Evolutionary conservation across 2,329 filamentous ascomycete genomes (phyloP).

Genomic region (Dissoconium aciculare): DNA sequence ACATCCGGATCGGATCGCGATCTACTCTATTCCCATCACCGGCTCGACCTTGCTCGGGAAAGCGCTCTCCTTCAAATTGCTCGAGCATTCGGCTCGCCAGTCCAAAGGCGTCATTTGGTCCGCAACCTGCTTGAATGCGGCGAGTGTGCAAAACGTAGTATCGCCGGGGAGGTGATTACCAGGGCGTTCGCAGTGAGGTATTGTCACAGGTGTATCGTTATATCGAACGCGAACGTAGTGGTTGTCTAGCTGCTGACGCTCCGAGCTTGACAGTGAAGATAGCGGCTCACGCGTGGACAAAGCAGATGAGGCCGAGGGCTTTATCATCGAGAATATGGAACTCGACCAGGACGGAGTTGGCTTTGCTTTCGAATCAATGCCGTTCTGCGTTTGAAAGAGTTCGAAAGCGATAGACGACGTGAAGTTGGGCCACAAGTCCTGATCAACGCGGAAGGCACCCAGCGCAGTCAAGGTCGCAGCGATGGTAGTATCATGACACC

Average conservation of each 20-base stretch:
- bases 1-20: too few relatives aligned
- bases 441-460: conserved; percentile 55
- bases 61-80: conserved; percentile 41
- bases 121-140: conserved; percentile 82
- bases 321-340: conserved; percentile 17
- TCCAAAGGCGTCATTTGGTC: conserved; percentile 75
- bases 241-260: conserved; percentile 48
- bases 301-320: conserved; percentile 5
- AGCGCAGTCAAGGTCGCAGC: conserved; percentile 63
- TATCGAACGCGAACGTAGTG: conserved; percentile 86
- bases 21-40: too few relatives aligned
- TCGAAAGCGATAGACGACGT: conserved; percentile 87
- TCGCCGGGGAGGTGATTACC: conserved; percentile 81
- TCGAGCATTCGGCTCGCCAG: conserved; percentile 53
- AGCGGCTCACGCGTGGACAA: conserved; percentile 38
- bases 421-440: conserved; percentile 72
- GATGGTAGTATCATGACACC: conserved; percentile 88
- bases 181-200: conserved; percentile 62
- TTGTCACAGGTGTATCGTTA: conserved; percentile 67
- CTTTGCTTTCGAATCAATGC: conserved; percentile 4
- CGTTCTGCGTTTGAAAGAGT: conserved; percentile 50
- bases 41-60: too few relatives aligned
- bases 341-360: conserved; percentile 19
- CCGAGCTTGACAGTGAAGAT: conserved; percentile 39
- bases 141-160: conserved; percentile 77